Percentiles rank a stretch among this genome's conserved stretches.
Evolutionary conservation across 2,329 filamentous ascomycete species (phyloP).

Genomic region (Penicillium sp.): DNA sequence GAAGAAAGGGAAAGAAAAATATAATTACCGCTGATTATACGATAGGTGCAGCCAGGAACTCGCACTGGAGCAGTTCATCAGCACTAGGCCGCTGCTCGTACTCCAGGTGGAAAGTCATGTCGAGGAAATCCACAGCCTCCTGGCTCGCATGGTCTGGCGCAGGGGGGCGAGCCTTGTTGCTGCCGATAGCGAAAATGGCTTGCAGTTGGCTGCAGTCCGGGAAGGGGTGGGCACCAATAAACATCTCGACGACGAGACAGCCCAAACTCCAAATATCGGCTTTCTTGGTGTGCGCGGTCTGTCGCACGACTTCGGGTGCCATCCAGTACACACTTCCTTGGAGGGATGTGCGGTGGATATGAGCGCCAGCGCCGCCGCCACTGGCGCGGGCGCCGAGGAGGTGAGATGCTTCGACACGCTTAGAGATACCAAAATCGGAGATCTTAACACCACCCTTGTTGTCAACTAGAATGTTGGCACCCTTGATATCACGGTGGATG

Average conservation of each 20-base stretch:
- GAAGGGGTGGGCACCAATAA: slow-evolving; percentile 94
- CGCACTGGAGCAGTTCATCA: slow-evolving; percentile 81
- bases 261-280: slow-evolving; percentile 98
- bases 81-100: slow-evolving; percentile 89
- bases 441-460: slow-evolving; percentile 99
- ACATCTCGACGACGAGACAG: slow-evolving; percentile 98
- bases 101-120: slow-evolving; percentile 91
- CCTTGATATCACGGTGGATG: slow-evolving; percentile 98
- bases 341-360: slow-evolving; percentile 66
- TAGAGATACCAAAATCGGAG: slow-evolving; percentile 97
- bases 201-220: slow-evolving; percentile 96
- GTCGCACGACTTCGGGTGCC: slow-evolving; percentile 97
- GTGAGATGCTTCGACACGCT: slow-evolving; percentile 91
- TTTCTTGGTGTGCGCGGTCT: slow-evolving; percentile 96
- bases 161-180: slow-evolving; percentile 79
- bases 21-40: slow-evolving; percentile 43
- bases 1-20: not conserved
- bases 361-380: slow-evolving; percentile 37
- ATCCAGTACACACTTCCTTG: slow-evolving; percentile 99
- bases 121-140: slow-evolving; percentile 80
- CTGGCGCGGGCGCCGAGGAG: slow-evolving; percentile 58
- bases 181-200: slow-evolving; percentile 97
- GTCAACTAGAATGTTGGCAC: slow-evolving; percentile 96
- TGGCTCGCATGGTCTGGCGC: slow-evolving; percentile 83
- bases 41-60: slow-evolving; percentile 71